phyloP scores from a whole-genome alignment of 345 rosid species.

The Lepidium africanum region DNA sequence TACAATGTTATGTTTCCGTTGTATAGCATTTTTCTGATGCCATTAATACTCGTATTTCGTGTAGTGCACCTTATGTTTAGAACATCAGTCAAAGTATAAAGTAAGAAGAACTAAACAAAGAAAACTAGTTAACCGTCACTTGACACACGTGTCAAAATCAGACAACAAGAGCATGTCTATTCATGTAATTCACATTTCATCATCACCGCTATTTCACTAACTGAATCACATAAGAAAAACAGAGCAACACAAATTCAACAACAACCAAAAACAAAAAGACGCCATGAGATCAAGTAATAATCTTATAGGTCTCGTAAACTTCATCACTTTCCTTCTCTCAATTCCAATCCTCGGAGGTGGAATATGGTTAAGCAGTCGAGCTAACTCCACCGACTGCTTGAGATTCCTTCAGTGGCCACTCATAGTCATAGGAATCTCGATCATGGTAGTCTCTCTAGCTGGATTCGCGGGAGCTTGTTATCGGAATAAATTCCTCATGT shows the following conservation, averaged over 20 bases:
- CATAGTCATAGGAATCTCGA: constrained; percentile 63
- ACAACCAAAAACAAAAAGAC: not conserved
- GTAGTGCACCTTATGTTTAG: no score
- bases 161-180: constrained; percentile 7
- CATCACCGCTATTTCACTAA: constrained; percentile 20
- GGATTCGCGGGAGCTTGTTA: constrained; percentile 92
- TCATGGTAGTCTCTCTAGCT: constrained; percentile 75
- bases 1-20: no score
- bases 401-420: constrained; percentile 93
- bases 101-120: not conserved
- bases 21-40: no score
- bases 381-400: constrained; percentile 85
- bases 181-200: constrained; percentile 4
- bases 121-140: constrained; percentile 2
- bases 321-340: constrained; percentile 78
- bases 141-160: constrained; percentile 16
- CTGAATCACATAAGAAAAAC: not conserved
- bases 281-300: constrained; percentile 74
- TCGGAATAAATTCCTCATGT: constrained; percentile 66
- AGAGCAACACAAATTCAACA: not conserved
- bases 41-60: no score
- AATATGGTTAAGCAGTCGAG: constrained; percentile 89
- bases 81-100: no score
- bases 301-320: constrained; percentile 73
- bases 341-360: constrained; percentile 93